A percentile compares a stretch with the other conserved stretches of the same genome.
Conservation (phyloP, 805 yeast species). For the Kuraishia floccosa region DNA sequence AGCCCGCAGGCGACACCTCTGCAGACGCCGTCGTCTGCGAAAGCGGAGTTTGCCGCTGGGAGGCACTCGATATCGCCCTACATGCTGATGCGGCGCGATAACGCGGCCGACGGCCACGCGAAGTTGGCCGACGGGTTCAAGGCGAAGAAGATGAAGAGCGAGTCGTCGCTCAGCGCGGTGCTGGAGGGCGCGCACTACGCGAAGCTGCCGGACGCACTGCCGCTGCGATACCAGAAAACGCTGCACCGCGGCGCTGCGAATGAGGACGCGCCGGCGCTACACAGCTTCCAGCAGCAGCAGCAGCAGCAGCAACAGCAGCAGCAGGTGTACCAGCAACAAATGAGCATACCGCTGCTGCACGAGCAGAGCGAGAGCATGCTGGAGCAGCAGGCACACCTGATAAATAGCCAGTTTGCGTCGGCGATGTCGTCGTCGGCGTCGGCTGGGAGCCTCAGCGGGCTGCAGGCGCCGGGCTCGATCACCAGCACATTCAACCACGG, state of each 20-base stretch:
- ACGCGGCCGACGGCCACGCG: constrained; percentile 6
- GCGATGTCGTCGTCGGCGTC: no score
- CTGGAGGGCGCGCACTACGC: constrained; percentile 7
- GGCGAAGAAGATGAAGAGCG: constrained; percentile 2
- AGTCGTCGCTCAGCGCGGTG: neutral
- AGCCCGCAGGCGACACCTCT: constrained; percentile 12
- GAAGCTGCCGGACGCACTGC: constrained; percentile 18
- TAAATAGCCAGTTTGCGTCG: no score
- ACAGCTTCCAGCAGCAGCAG: constrained; percentile 5
- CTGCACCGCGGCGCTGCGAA: no score
- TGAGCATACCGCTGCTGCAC: no score
- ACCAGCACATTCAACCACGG: neutral
- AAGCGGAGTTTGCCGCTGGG: constrained; percentile 10
- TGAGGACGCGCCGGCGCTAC: no score
- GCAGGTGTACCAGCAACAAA: neutral
- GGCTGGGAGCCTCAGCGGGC: no score
- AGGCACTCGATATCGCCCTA: constrained; percentile 8
- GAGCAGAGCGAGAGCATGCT: no score
- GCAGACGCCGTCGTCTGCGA: constrained; percentile 1
- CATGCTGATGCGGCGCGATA: constrained; percentile 5
- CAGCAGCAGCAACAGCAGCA: constrained; percentile 1
- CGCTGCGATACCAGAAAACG: constrained; percentile 14
- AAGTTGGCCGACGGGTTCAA: constrained; percentile 5
- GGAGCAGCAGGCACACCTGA: no score
- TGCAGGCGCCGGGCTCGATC: neutral